Conservation (phyloP, 495 filamentous ascomycete species). For the Penicillium taxi region DNA sequence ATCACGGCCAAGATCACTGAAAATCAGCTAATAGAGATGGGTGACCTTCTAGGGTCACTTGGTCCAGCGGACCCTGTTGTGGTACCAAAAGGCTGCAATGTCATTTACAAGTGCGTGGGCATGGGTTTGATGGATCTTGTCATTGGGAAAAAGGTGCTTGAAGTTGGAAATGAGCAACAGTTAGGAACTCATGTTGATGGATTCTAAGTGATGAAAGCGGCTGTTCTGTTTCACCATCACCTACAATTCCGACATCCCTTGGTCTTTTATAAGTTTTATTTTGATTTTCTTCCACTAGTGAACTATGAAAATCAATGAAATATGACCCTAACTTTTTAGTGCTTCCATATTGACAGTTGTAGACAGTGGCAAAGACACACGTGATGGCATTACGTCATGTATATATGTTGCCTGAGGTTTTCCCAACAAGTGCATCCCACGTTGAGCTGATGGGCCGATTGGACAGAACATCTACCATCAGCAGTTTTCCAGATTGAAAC, state of each 20-base stretch:
- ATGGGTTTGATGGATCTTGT: constrained; percentile 44
- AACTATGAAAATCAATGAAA: too few relatives aligned
- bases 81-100: constrained; percentile 52
- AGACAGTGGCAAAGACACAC: too few relatives aligned
- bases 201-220: constrained; percentile 43
- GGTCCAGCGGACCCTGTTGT: constrained; percentile 13
- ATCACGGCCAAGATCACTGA: constrained; percentile 61
- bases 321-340: too few relatives aligned
- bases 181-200: constrained; percentile 62
- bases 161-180: constrained; percentile 58
- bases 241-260: too few relatives aligned
- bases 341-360: too few relatives aligned
- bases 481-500: constrained; percentile 1
- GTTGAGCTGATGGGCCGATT: not conserved
- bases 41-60: constrained; percentile 61
- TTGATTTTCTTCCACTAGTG: not conserved
- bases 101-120: constrained; percentile 46
- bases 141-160: constrained; percentile 61
- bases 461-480: not conserved
- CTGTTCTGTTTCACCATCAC: too few relatives aligned
- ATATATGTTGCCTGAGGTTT: constrained; percentile 8
- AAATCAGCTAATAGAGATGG: constrained; percentile 72
- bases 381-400: constrained; percentile 22
- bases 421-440: constrained; percentile 19
- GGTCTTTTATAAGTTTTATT: too few relatives aligned